Percentiles rank a stretch among this genome's conserved stretches.
These are phyloP conservation scores for Auricularia sp. DNA, from an alignment of 768 basidiomycete species.

Conservation along the genomic window DNA sequence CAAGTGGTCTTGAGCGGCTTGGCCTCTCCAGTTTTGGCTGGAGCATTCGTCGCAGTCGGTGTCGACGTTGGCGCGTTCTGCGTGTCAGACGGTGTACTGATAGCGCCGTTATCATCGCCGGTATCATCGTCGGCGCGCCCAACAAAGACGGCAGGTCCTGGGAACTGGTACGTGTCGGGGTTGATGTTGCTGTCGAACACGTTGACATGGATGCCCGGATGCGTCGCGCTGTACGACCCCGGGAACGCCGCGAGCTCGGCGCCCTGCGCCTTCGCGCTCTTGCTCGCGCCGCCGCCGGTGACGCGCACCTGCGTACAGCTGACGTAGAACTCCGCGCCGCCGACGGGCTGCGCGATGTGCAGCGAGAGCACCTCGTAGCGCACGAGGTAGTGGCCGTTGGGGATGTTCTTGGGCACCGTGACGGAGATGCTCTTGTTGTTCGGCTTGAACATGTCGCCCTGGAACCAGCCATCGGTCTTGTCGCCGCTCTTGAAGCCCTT, in stretches of 20 bases:
- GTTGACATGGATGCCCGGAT: neutral
- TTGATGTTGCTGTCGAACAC: neutral
- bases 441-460: slow-evolving; percentile 34
- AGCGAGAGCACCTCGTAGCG: neutral
- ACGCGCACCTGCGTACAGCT: neutral
- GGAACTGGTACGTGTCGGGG: neutral
- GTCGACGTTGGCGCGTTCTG: too few relatives aligned
- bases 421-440: slow-evolving; percentile 23
- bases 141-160: neutral
- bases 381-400: slow-evolving; percentile 50
- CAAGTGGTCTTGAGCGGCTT: too few relatives aligned
- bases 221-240: neutral
- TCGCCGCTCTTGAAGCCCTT: slow-evolving; percentile 29
- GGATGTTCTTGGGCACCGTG: slow-evolving; percentile 31
- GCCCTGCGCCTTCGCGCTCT: neutral
- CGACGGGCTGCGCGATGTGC: neutral
- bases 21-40: too few relatives aligned
- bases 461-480: slow-evolving; percentile 33
- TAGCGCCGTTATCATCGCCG: neutral
- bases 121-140: neutral
- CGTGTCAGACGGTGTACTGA: too few relatives aligned
- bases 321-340: neutral
- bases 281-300: neutral
- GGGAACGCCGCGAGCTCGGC: neutral
- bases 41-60: too few relatives aligned